phyloP scores from a whole-genome alignment of 1,139 yeast genomes.

The Magnusiomyces tetraspermus region DNA sequence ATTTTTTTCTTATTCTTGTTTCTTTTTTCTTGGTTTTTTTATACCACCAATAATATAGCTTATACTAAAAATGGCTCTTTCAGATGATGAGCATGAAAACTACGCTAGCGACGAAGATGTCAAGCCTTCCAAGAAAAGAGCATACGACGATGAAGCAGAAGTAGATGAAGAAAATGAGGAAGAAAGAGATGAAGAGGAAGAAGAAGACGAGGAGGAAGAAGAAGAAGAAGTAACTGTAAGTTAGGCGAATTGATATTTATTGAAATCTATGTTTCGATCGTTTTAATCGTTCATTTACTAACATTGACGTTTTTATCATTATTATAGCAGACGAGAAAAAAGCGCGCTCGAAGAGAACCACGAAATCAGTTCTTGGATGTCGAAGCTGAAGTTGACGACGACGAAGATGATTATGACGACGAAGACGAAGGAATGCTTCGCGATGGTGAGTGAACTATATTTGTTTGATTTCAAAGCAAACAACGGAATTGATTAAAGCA shows the following conservation, averaged over 20 bases:
- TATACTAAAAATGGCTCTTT: not conserved
- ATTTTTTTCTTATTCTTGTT: too few relatives aligned
- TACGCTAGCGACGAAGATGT: constrained; percentile 9
- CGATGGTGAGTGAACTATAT: constrained; percentile 43
- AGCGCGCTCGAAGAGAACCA: constrained; percentile 56
- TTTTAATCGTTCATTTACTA: constrained; percentile 21
- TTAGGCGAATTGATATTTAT: constrained; percentile 29
- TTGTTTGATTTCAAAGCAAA: constrained; percentile 31
- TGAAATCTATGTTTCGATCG: constrained; percentile 11
- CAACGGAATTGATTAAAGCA: too few relatives aligned
- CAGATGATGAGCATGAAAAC: constrained; percentile 6
- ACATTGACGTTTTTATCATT: too few relatives aligned
- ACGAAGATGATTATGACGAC: constrained; percentile 90
- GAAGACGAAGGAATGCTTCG: constrained; percentile 84
- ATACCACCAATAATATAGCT: not conserved
- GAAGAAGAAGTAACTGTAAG: constrained; percentile 20
- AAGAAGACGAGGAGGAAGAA: constrained; percentile 24
- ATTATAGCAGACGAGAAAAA: too few relatives aligned
- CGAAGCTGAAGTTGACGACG: constrained; percentile 98
- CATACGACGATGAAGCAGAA: constrained; percentile 23
- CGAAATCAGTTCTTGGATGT: constrained; percentile 94
- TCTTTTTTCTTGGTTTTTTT: too few relatives aligned
- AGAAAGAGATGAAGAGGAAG: constrained; percentile 22
- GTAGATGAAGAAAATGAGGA: constrained; percentile 25
- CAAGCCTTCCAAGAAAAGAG: constrained; percentile 20